Evolutionary conservation across 1,284 basidiomycete species (phyloP).

Genomic region (Exobasidium cylindrosporum): DNA sequence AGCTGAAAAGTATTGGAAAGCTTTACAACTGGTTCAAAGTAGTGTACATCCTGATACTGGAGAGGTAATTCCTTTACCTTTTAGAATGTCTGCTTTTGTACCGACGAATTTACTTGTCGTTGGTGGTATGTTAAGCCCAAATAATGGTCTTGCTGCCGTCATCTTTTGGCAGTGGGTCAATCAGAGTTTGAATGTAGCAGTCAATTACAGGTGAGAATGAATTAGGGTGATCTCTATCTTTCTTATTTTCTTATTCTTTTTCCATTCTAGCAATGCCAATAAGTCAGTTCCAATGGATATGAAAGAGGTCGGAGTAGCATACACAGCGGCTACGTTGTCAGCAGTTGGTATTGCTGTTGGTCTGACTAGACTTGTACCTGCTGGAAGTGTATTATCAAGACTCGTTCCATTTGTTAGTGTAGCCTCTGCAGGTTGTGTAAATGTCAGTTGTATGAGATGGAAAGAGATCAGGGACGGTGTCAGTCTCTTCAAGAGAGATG

Average conservation of each 20-base stretch:
- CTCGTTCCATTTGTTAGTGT: constrained; percentile 62
- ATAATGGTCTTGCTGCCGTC: constrained; percentile 42
- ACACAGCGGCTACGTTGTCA: constrained; percentile 59
- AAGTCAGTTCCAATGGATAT: constrained; percentile 59
- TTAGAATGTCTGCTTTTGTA: constrained; percentile 61
- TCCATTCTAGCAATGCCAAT: constrained; percentile 56
- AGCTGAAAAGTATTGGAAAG: constrained; percentile 37
- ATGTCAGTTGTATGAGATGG: constrained; percentile 60
- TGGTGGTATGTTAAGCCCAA: constrained; percentile 57
- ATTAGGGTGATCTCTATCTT: background rate
- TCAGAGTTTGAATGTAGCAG: constrained; percentile 57
- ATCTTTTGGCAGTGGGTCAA: constrained; percentile 61
- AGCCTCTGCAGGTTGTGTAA: constrained; percentile 51
- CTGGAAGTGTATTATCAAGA: constrained; percentile 48
- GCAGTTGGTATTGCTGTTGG: constrained; percentile 61
- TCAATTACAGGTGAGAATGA: constrained; percentile 47
- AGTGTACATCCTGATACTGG: constrained; percentile 59
- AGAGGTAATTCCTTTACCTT: constrained; percentile 57
- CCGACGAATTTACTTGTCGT: constrained; percentile 61
- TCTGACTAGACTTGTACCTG: constrained; percentile 58
- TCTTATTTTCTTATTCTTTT: background rate
- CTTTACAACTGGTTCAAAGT: constrained; percentile 53
- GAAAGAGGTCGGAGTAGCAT: constrained; percentile 59
- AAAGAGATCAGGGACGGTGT: constrained; percentile 63
- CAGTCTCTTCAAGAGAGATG: constrained; percentile 57